Evolutionary conservation across 2,329 filamentous ascomycete genomes (phyloP).

Genomic region (Hirsutella thompsonii): DNA sequence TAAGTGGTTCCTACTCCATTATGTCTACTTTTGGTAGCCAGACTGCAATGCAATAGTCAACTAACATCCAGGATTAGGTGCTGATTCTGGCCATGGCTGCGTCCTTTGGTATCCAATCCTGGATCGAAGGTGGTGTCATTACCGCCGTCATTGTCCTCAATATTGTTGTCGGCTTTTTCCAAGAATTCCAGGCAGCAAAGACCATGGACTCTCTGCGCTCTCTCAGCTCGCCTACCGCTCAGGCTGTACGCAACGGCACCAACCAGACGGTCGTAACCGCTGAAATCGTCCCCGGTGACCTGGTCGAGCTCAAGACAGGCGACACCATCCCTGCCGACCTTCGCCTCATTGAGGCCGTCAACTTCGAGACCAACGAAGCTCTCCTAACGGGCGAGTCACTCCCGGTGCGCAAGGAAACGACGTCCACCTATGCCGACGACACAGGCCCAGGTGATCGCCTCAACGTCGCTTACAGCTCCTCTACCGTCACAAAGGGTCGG

Average conservation of each 20-base stretch:
- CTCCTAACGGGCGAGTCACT: slow-evolving; percentile 52
- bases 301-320: slow-evolving; percentile 40
- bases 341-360: slow-evolving; percentile 44
- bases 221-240: slow-evolving; percentile 29
- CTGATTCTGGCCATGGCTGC: slow-evolving; percentile 45
- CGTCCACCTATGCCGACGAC: slow-evolving; percentile 25
- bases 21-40: too few relatives aligned
- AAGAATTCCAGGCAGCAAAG: slow-evolving; percentile 33
- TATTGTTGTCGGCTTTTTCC: slow-evolving; percentile 36
- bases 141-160: slow-evolving; percentile 44
- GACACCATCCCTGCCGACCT: slow-evolving; percentile 51
- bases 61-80: slow-evolving; percentile 16
- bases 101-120: slow-evolving; percentile 44
- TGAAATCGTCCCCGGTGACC: slow-evolving; percentile 43
- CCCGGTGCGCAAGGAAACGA: slow-evolving; percentile 40
- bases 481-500: slow-evolving; percentile 48
- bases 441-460: slow-evolving; percentile 42
- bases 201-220: slow-evolving; percentile 34
- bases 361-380: slow-evolving; percentile 56
- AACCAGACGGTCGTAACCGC: slow-evolving; percentile 23
- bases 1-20: slow-evolving; percentile 14
- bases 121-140: slow-evolving; percentile 48
- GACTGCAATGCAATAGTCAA: too few relatives aligned
- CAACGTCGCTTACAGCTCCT: slow-evolving; percentile 51
- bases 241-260: slow-evolving; percentile 27